A percentile compares a stretch with the other conserved stretches of the same genome.
phyloP scores from a whole-genome alignment of 306 rosid species.

The Casuarina cunninghamiana region DNA sequence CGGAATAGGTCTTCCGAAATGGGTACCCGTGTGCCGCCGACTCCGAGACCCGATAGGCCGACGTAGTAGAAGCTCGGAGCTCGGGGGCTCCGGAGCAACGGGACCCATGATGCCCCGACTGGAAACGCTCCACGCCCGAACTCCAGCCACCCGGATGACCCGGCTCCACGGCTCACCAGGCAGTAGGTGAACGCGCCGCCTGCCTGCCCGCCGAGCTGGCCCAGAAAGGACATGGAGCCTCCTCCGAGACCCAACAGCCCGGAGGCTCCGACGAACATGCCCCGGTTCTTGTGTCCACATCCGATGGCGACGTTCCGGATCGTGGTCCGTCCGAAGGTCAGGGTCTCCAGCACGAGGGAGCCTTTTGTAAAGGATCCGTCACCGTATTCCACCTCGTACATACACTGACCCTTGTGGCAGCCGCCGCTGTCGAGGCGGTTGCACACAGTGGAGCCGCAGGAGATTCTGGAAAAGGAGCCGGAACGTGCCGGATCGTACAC shows the following conservation, averaged over 20 bases:
- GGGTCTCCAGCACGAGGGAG: slow-evolving; percentile 75
- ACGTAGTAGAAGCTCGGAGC: slow-evolving; percentile 78
- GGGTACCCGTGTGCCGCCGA: slow-evolving; percentile 62
- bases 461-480: slow-evolving; percentile 56
- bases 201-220: slow-evolving; percentile 79
- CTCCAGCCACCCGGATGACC: slow-evolving; percentile 55
- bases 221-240: slow-evolving; percentile 82
- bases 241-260: slow-evolving; percentile 86
- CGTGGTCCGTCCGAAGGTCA: slow-evolving; percentile 58
- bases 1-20: slow-evolving; percentile 51
- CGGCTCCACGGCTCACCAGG: slow-evolving; percentile 58
- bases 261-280: slow-evolving; percentile 90
- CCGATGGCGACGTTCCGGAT: slow-evolving; percentile 77
- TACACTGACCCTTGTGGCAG: slow-evolving; percentile 65
- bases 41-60: slow-evolving; percentile 75
- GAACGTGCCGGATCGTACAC: slow-evolving; percentile 79
- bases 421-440: slow-evolving; percentile 57
- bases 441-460: slow-evolving; percentile 68
- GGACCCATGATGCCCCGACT: slow-evolving; percentile 79
- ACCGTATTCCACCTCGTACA: slow-evolving; percentile 72
- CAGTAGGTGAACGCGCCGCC: slow-evolving; percentile 78
- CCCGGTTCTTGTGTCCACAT: slow-evolving; percentile 81
- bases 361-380: slow-evolving; percentile 89
- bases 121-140: slow-evolving; percentile 85
- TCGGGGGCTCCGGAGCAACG: slow-evolving; percentile 57